Evolutionary conservation across 768 basidiomycete species (phyloP).

Genomic region (Kwoniella europaea): DNA sequence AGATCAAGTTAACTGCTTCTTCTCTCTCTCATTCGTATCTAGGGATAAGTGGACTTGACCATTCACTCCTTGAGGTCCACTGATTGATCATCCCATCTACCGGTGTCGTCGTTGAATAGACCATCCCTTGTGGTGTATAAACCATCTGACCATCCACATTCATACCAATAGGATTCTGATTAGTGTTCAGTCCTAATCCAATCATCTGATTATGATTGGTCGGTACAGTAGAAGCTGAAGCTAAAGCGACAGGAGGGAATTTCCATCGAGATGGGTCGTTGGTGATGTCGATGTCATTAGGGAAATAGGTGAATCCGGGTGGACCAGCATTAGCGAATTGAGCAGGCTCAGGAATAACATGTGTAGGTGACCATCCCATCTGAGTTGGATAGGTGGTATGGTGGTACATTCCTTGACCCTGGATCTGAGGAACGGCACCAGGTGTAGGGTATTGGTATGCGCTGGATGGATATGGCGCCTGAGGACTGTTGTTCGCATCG

Average conservation of each 20-base stretch:
- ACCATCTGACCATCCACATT: conserved; percentile 12
- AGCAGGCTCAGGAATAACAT: conserved; percentile 33
- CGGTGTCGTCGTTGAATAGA: not conserved
- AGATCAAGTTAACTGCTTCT: not conserved
- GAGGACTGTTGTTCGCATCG: conserved; percentile 16
- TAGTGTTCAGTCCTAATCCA: conserved; percentile 16
- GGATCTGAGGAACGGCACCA: not conserved
- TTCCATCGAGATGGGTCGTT: not conserved
- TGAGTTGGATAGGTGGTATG: not conserved
- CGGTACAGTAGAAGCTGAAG: not conserved
- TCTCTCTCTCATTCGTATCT: not conserved
- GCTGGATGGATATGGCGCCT: conserved; percentile 10
- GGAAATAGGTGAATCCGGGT: conserved; percentile 45
- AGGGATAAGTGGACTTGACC: conserved; percentile 29
- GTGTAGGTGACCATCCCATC: conserved; percentile 19
- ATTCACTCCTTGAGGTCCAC: conserved; percentile 31
- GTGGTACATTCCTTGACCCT: conserved; percentile 3
- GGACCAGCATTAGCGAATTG: conserved; percentile 54
- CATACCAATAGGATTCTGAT: not conserved
- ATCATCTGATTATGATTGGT: not conserved
- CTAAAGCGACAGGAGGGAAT: not conserved
- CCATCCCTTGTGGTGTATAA: conserved; percentile 9
- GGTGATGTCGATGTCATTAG: not conserved
- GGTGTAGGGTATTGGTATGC: conserved; percentile 14
- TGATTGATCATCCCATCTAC: not conserved